These are phyloP conservation scores for Mycena venus DNA, from an alignment of 768 basidiomycete species.

Conservation along the genomic window DNA sequence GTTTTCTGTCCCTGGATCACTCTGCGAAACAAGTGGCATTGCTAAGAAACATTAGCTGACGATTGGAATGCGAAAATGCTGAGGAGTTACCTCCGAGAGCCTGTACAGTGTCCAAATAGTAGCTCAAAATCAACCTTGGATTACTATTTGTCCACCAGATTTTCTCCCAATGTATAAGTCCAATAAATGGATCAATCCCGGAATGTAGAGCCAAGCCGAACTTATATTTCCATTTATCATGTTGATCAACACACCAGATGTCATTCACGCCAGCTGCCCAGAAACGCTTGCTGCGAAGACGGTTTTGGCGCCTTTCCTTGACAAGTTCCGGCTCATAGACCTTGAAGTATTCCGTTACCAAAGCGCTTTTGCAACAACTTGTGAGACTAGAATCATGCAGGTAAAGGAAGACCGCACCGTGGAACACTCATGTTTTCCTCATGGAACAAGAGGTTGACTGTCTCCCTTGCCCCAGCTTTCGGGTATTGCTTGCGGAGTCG, in stretches of 20 bases:
- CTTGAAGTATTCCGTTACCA: not conserved
- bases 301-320: not conserved
- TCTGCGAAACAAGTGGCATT: slow-evolving; percentile 43
- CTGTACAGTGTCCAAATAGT: not conserved
- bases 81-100: not conserved
- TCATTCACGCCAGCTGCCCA: not conserved
- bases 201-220: not conserved
- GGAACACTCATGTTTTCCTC: slow-evolving; percentile 41
- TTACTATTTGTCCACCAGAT: slow-evolving; percentile 45
- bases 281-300: not conserved
- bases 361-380: not conserved
- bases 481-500: slow-evolving; percentile 39
- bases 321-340: not conserved
- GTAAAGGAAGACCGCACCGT: slow-evolving; percentile 27
- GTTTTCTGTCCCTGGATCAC: slow-evolving; percentile 35
- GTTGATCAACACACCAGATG: not conserved
- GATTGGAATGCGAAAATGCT: not conserved
- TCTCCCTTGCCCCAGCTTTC: slow-evolving; percentile 41
- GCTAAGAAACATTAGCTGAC: slow-evolving; percentile 39
- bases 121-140: slow-evolving; percentile 33
- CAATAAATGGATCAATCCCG: slow-evolving; percentile 29
- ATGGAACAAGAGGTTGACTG: slow-evolving; percentile 37
- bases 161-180: slow-evolving; percentile 37
- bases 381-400: not conserved
- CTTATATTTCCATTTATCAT: not conserved